Evolutionary conservation across 495 filamentous ascomycete species (phyloP), one percentile per base, ranked within the genome.

Genomic region (Neurospora sp.): DNA sequence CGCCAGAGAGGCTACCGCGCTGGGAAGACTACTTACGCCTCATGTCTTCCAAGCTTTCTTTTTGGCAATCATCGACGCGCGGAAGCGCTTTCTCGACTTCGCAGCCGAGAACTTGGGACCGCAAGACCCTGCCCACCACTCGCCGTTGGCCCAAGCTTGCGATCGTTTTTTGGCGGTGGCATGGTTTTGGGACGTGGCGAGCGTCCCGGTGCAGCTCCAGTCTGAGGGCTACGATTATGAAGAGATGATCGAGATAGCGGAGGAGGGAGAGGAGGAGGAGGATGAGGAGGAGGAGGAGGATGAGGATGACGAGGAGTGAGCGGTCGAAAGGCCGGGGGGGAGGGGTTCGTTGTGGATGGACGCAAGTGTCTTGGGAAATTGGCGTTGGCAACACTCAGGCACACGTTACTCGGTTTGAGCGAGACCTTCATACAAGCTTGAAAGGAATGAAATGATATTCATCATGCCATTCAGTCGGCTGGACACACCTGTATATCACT

Each of bases 11-110:
- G 40, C 40, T 1, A 23, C 7, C 16, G 42, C 41, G 8, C 44
- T 73, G 11, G 72, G 72, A 14, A 37, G 8, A 1, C 1, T 5
- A 4, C 44, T 74, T 2, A 40, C 69, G 69, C 38, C n/a, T 3
- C 27, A 6, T 41, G n/a, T 40, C 4, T 70, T 74, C 16, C 40
- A 71, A 35, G 69, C 54, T 8, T 2, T 70, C 23, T 71, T 74
- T n/a, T 14, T 46, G 9, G 27, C 69, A 16, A 62, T 74, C 20
- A 46, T 74, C 4, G 20, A 62, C 6, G 72, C 72, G 35, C 42
- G 72, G 8, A 70, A 74, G 37, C 72, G 72, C n/a, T 74, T 18
- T 18, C 41, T 44, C 41, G 41, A 44, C 41, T 44, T 44, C 41
- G 41, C 41, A 16, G 41, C 41, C 41, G 16, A 44, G 41, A 44